Base-by-base conservation (phyloP, 371 early-diverging fungal genomes). In the Ecytonucleospora hepatopenaei region DNA sequence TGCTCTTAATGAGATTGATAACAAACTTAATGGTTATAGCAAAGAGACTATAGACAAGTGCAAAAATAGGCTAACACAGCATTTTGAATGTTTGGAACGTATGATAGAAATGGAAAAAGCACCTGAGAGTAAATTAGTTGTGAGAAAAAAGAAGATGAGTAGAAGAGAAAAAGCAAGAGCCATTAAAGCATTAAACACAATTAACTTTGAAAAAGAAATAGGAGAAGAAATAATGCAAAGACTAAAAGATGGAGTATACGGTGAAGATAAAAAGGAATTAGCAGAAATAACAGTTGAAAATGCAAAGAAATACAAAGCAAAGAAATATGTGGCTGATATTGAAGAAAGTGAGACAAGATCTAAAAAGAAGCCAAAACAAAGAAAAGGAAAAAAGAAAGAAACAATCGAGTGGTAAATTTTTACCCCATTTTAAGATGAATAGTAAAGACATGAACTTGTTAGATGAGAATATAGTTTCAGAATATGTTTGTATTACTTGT, bases 201-300 rank as follows among this genome's bases (percentile, higher is more conserved):
- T 95, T 23, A 84, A 90, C 65, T 83, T 97, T 69, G 94, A 96
- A 63, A 86, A 88, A 80, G 82, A 87, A 8, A 91, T 97, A 71
- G 93, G 95, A 73, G 90, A 92, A 82, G 96, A 97, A 82, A 81
- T 97, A 65, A 80, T 96, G 71, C 87, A 89, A 64, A 84, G 98
- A 68, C 82, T 95, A 66, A 88, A 90, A 83, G 85, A 81, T 77
- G 94, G 94, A 73, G 77, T 85, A 15, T 86, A 84, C 63, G 85
- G 83, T 3, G 68, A 76, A 88, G 86, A 65, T 90, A 88, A 24
- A 74, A 88, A 68, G 87, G 88, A 77, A 87, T 90, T 71, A 90
- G 19, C 59, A 34, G 70, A 75, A 48, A 53, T 49, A 23, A 49
- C 58, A 5, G 32, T 54, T 8, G 59, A 58, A 54, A 67, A 62